Percentiles rank a stretch among this genome's conserved stretches.
Conservation (phyloP, 768 basidiomycete genomes). For the Leccinum disarticulatum region DNA sequence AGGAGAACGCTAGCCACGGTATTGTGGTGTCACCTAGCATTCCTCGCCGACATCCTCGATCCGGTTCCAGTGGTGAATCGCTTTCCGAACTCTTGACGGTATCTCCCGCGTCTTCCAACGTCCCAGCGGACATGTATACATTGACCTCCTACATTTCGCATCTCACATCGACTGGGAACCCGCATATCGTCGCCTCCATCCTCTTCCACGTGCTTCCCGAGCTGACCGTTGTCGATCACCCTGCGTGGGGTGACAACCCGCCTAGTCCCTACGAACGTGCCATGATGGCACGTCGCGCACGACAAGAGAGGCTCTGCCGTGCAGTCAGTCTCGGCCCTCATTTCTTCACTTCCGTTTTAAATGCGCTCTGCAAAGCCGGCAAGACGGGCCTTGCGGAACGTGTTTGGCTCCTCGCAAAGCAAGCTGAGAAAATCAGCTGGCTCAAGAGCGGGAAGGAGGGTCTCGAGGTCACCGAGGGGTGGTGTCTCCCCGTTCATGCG, state of each 20-base stretch:
- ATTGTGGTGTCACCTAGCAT: conserved; percentile 20
- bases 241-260: conserved; percentile 35
- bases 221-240: conserved; percentile 39
- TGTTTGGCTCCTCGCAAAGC: conserved; percentile 61
- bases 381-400: conserved; percentile 55
- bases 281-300: conserved; percentile 23
- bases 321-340: conserved; percentile 56
- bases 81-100: conserved; percentile 15
- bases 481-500: conserved; percentile 64
- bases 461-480: conserved; percentile 40
- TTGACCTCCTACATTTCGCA: conserved; percentile 53
- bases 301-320: conserved; percentile 37
- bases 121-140: conserved; percentile 43
- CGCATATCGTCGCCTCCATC: conserved; percentile 42
- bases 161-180: conserved; percentile 50
- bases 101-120: conserved; percentile 15
- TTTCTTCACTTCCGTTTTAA: conserved; percentile 58
- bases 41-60: background rate
- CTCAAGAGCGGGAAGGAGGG: conserved; percentile 18
- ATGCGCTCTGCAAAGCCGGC: conserved; percentile 58
- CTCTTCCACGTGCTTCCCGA: conserved; percentile 62
- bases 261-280: conserved; percentile 27
- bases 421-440: conserved; percentile 60
- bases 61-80: background rate
- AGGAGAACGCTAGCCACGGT: conserved; percentile 23